A percentile compares a stretch with the other conserved stretches of the same genome.
These are phyloP conservation scores for Diplodia scrobiculata DNA, from an alignment of 2,329 filamentous ascomycete genomes.

Conservation along the genomic window DNA sequence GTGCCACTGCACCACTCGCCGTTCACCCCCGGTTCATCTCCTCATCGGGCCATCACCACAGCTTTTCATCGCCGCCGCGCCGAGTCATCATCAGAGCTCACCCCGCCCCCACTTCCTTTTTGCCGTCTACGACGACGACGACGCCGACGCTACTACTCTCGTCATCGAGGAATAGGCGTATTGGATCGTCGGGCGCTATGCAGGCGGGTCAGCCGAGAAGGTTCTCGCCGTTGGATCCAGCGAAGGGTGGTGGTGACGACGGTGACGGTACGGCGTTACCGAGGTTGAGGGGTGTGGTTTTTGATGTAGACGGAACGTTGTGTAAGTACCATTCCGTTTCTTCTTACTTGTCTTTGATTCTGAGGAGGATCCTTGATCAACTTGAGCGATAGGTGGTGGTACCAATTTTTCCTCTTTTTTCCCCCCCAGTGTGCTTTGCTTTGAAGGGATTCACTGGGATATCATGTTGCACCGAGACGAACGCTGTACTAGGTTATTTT, in stretches of 20 bases:
- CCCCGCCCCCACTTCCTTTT: background rate
- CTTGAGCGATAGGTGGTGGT: background rate
- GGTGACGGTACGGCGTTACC: constrained; percentile 43
- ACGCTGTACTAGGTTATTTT: no score
- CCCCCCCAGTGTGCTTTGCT: no score
- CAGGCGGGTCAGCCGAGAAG: constrained; percentile 41
- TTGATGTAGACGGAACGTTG: constrained; percentile 93
- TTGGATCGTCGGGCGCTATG: background rate
- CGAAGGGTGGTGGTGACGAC: constrained; percentile 30
- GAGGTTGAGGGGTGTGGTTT: constrained; percentile 65
- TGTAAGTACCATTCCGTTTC: constrained; percentile 60
- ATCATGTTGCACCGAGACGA: no score
- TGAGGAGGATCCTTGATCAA: background rate
- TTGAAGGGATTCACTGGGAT: no score
- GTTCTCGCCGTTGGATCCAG: constrained; percentile 55
- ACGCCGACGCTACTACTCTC: background rate
- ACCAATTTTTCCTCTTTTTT: background rate
- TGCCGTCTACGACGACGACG: background rate
- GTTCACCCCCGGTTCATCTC: background rate
- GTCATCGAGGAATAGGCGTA: background rate
- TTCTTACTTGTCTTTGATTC: background rate
- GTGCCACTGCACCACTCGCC: background rate
- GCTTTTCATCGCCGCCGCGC: background rate
- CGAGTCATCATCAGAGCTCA: background rate
- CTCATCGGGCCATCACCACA: background rate